These are phyloP conservation scores for Mycosarcoma maydis DNA, from an alignment of 1,284 basidiomycete species.

Conservation along the genomic window DNA sequence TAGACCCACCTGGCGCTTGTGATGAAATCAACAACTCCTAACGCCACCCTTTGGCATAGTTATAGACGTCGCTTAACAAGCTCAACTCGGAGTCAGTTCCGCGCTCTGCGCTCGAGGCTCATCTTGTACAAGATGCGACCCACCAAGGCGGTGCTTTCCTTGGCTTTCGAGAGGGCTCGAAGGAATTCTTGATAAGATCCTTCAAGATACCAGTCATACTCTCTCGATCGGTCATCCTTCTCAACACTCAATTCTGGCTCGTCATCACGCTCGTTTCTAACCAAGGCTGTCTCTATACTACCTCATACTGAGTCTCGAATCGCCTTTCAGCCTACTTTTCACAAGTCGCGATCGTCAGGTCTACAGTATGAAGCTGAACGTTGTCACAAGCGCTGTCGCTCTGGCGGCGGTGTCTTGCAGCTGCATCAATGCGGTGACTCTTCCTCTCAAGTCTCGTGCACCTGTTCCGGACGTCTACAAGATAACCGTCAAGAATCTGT, in stretches of 20 bases:
- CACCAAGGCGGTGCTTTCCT: too few species aligned
- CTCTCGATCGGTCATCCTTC: background rate
- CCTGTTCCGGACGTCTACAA: slow-evolving; percentile 47
- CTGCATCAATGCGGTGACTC: slow-evolving; percentile 8
- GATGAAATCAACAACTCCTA: background rate
- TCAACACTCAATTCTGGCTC: background rate
- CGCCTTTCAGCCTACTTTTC: background rate
- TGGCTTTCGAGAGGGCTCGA: too few species aligned
- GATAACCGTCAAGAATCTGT: slow-evolving; percentile 55
- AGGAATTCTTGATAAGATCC: too few species aligned
- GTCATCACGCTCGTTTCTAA: slow-evolving; percentile 3
- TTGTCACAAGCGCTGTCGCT: slow-evolving; percentile 11
- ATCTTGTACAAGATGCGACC: too few species aligned
- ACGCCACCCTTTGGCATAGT: background rate
- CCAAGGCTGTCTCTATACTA: slow-evolving; percentile 1
- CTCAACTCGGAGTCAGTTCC: too few species aligned
- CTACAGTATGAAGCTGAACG: slow-evolving; percentile 22
- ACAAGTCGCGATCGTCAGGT: too few species aligned
- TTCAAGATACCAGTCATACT: background rate
- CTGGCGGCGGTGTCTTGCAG: slow-evolving; percentile 11
- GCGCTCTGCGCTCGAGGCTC: too few species aligned
- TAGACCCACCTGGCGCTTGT: too few species aligned
- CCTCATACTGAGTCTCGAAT: background rate
- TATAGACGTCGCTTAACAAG: slow-evolving; percentile 8
- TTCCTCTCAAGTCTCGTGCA: slow-evolving; percentile 15